phyloP scores from a whole-genome alignment of 352 stramenopile genomes.

The Phytophthora agathidicida region DNA sequence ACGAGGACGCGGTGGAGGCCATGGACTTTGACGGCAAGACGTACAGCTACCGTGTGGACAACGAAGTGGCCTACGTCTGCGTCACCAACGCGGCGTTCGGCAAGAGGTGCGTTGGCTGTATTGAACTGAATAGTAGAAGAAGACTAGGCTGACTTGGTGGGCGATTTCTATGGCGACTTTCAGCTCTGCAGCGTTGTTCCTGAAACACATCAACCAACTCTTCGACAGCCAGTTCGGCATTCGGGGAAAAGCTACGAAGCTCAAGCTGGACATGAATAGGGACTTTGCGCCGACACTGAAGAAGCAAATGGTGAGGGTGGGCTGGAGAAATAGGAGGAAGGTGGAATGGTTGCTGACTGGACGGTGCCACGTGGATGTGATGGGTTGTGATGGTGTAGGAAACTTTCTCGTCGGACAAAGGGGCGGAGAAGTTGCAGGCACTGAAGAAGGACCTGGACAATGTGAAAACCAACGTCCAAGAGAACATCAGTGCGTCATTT shows the following conservation, averaged over 20 bases:
- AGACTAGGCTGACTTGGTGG: slow-evolving; percentile 6
- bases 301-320: slow-evolving; percentile 75
- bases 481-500: slow-evolving; percentile 77
- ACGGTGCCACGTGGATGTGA: not conserved
- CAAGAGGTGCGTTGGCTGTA: slow-evolving; percentile 57
- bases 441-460: slow-evolving; percentile 83
- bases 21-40: slow-evolving; percentile 83
- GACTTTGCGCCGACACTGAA: slow-evolving; percentile 86
- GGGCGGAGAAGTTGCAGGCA: slow-evolving; percentile 76
- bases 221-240: slow-evolving; percentile 90
- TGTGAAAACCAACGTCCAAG: slow-evolving; percentile 81
- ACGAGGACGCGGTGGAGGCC: slow-evolving; percentile 75
- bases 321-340: not conserved
- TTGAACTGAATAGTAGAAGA: not conserved
- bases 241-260: slow-evolving; percentile 86
- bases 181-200: slow-evolving; percentile 81
- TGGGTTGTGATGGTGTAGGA: slow-evolving; percentile 43
- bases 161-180: not conserved
- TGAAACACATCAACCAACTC: slow-evolving; percentile 86
- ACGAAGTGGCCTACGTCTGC: slow-evolving; percentile 86
- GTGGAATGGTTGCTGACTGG: slow-evolving; percentile 9
- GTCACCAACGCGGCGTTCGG: slow-evolving; percentile 82
- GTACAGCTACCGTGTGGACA: slow-evolving; percentile 88
- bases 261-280: slow-evolving; percentile 88
- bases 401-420: slow-evolving; percentile 76